phyloP scores from a whole-genome alignment of 2,329 filamentous ascomycete species.

The Drechslerella dactyloides region DNA sequence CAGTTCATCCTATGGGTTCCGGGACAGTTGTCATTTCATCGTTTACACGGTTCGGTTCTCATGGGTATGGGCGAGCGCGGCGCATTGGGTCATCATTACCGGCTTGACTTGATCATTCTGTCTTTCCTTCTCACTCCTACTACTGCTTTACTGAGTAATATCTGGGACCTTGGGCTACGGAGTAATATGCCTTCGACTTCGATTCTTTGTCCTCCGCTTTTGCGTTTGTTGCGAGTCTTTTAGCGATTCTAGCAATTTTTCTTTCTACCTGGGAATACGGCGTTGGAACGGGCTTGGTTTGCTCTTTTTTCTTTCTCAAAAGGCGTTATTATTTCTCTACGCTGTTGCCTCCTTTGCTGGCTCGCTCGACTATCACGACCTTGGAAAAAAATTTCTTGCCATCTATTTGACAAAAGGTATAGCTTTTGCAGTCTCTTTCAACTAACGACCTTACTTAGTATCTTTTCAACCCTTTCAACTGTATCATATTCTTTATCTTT shows the following conservation, averaged over 20 bases:
- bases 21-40: slow-evolving; percentile 40
- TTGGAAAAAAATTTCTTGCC: slow-evolving; percentile 31
- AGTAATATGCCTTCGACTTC: slow-evolving; percentile 35
- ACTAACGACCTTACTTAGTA: slow-evolving; percentile 30
- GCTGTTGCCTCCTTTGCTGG: neutral
- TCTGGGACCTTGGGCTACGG: slow-evolving; percentile 36
- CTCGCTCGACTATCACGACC: slow-evolving; percentile 14
- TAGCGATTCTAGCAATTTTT: slow-evolving; percentile 47
- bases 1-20: slow-evolving; percentile 52
- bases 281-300: slow-evolving; percentile 37
- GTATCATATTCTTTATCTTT: slow-evolving; percentile 40
- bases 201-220: slow-evolving; percentile 5
- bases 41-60: slow-evolving; percentile 42
- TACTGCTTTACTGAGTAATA: slow-evolving; percentile 19
- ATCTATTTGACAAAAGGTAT: slow-evolving; percentile 28
- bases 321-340: neutral
- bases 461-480: slow-evolving; percentile 22
- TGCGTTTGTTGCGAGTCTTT: slow-evolving; percentile 33
- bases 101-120: slow-evolving; percentile 18
- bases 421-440: slow-evolving; percentile 35
- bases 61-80: slow-evolving; percentile 47
- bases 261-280: slow-evolving; percentile 46
- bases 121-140: slow-evolving; percentile 24
- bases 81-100: slow-evolving; percentile 43
- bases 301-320: slow-evolving; percentile 16